A percentile compares a stretch with the other conserved stretches of the same genome.
These are phyloP conservation scores for Stropharia rugosoannulata DNA, from an alignment of 768 basidiomycete genomes.

Conservation along the genomic window DNA sequence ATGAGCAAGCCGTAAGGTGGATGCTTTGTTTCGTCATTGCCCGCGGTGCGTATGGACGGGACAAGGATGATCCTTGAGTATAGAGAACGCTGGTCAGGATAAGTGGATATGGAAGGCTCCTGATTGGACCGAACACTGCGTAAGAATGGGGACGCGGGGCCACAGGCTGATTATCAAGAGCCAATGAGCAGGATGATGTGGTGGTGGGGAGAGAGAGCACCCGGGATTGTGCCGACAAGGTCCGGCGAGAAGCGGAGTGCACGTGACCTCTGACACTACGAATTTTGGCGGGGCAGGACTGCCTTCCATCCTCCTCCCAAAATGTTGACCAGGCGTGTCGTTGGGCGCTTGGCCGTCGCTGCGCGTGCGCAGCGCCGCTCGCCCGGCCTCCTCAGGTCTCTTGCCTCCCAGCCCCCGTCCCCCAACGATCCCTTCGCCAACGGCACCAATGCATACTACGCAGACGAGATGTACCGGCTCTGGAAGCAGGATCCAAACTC, in stretches of 20 bases:
- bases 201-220: too few species aligned
- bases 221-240: too few species aligned
- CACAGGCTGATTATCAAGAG: too few species aligned
- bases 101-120: too few species aligned
- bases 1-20: too few species aligned
- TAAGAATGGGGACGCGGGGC: too few species aligned
- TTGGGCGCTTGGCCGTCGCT: constrained; percentile 6
- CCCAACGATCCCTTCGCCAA: constrained; percentile 88
- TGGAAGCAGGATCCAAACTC: constrained; percentile 89
- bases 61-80: too few species aligned
- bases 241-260: neutral
- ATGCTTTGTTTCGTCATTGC: too few species aligned
- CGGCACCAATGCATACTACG: constrained; percentile 93
- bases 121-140: too few species aligned
- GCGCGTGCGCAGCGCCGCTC: neutral
- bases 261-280: constrained; percentile 5
- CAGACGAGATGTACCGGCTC: constrained; percentile 93
- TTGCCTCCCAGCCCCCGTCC: constrained; percentile 45
- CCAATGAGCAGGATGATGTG: too few species aligned
- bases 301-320: constrained; percentile 1
- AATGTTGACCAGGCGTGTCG: constrained; percentile 13
- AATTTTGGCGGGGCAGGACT: neutral
- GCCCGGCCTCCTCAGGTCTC: neutral
- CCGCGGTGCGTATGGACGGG: too few species aligned
- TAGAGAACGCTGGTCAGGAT: too few species aligned